Evolutionary conservation across 495 filamentous ascomycete genomes (phyloP).

Genomic region (Neurospora sp.): DNA sequence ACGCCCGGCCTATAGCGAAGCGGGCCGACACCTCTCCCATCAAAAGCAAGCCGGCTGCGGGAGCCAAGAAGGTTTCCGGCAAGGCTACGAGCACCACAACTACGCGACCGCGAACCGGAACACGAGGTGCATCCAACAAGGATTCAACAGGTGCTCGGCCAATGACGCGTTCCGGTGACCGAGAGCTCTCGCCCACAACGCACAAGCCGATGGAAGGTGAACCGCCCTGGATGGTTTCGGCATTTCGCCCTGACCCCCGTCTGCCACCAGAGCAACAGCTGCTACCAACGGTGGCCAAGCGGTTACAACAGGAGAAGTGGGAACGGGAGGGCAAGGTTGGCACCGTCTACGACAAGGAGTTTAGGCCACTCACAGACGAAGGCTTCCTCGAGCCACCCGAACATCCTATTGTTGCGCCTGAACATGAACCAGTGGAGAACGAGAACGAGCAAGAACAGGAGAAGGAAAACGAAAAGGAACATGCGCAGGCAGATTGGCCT

Average conservation of each 20-base stretch:
- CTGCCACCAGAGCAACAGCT: conserved; percentile 93
- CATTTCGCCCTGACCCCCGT: conserved; percentile 92
- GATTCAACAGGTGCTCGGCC: conserved; percentile 46
- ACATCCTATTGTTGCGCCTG: background rate
- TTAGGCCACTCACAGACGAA: conserved; percentile 61
- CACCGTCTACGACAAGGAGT: conserved; percentile 71
- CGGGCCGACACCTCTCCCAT: conserved; percentile 38
- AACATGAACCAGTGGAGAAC: conserved; percentile 5
- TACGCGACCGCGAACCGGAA: conserved; percentile 45
- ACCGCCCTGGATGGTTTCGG: conserved; percentile 86
- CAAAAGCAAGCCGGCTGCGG: conserved; percentile 21
- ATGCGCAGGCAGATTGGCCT: conserved; percentile 35
- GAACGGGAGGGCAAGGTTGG: conserved; percentile 79
- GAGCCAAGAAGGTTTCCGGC: conserved; percentile 30
- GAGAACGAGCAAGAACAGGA: conserved; percentile 17
- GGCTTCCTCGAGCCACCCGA: conserved; percentile 39
- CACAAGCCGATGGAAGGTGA: conserved; percentile 81
- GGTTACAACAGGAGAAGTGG: conserved; percentile 91
- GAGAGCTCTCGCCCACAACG: conserved; percentile 32
- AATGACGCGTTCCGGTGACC: conserved; percentile 41
- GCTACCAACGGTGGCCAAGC: conserved; percentile 84
- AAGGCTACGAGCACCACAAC: conserved; percentile 30
- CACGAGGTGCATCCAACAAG: conserved; percentile 44
- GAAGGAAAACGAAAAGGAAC: conserved; percentile 28
- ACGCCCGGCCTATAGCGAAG: conserved; percentile 29